Evolutionary conservation across 768 basidiomycete species (phyloP).

Genomic region (Rhodosporidiobolus odoratus): DNA sequence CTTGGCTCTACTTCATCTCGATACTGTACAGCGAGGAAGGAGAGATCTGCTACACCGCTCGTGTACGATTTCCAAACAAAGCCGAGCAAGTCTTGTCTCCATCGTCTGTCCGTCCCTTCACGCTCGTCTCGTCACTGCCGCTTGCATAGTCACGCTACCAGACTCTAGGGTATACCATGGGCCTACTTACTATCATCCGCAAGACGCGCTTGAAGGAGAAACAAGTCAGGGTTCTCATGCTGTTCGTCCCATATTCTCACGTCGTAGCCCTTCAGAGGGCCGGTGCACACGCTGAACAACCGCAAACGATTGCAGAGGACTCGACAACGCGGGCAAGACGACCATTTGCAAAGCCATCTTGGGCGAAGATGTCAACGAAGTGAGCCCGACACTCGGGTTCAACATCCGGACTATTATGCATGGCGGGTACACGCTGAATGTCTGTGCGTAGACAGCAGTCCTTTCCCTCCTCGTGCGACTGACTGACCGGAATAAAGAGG

Average conservation of each 20-base stretch:
- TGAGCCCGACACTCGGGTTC: constrained; percentile 94
- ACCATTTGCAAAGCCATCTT: constrained; percentile 94
- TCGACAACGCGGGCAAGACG: constrained; percentile 98
- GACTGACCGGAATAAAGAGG: background rate
- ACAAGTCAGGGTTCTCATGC: constrained; percentile 92
- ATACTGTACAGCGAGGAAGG: too few species aligned
- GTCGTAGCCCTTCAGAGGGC: background rate
- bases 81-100: too few species aligned
- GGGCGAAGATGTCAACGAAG: constrained; percentile 76
- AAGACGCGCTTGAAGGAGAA: constrained; percentile 93
- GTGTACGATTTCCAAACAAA: too few species aligned
- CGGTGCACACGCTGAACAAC: background rate
- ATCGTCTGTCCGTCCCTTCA: too few species aligned
- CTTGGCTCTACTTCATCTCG: too few species aligned
- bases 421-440: constrained; percentile 63
- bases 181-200: constrained; percentile 90
- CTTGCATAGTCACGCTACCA: too few species aligned
- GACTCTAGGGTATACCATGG: too few species aligned
- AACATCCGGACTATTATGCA: constrained; percentile 96
- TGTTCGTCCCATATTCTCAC: constrained; percentile 53
- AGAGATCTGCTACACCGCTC: too few species aligned
- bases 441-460: constrained; percentile 55
- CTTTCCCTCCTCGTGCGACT: background rate
- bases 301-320: constrained; percentile 57
- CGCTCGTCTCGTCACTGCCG: too few species aligned